These are phyloP conservation scores for Orbilia quercus DNA, from an alignment of 2,329 filamentous ascomycete species.

Conservation along the genomic window DNA sequence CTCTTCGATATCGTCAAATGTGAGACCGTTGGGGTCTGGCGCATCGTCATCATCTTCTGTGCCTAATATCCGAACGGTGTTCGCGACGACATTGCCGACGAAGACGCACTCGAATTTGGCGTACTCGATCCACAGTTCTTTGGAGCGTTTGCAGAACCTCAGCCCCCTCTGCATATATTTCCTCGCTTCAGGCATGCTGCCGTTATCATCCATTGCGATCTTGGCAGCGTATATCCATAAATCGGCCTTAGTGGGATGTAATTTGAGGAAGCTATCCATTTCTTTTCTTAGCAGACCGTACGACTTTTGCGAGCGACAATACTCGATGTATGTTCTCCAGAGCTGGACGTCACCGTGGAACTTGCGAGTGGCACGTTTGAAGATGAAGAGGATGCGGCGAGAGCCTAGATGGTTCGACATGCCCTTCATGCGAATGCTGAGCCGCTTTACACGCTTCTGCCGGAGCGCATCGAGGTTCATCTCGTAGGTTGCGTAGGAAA, in stretches of 20 bases:
- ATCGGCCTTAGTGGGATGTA: constrained; percentile 84
- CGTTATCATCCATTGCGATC: constrained; percentile 78
- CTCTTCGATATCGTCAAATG: constrained; percentile 63
- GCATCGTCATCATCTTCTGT: constrained; percentile 72
- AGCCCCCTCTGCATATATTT: constrained; percentile 89
- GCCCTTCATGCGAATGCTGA: constrained; percentile 73
- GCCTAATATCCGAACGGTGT: constrained; percentile 29
- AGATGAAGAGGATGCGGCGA: constrained; percentile 85
- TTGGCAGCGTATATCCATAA: constrained; percentile 88
- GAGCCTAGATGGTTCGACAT: constrained; percentile 78
- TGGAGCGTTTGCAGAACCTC: constrained; percentile 83
- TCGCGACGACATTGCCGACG: constrained; percentile 77
- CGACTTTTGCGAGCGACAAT: constrained; percentile 75
- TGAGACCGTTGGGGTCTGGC: constrained; percentile 70
- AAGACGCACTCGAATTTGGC: constrained; percentile 92
- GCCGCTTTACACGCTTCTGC: constrained; percentile 81
- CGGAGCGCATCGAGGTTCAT: constrained; percentile 78
- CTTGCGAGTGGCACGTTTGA: constrained; percentile 84
- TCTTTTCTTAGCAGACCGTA: constrained; percentile 74
- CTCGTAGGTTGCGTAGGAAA: constrained; percentile 80
- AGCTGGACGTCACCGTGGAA: constrained; percentile 83
- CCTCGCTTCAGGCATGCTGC: constrained; percentile 86
- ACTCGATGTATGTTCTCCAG: constrained; percentile 92
- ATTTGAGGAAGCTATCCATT: constrained; percentile 76
- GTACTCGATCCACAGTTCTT: constrained; percentile 86